Base-by-base conservation (phyloP, 768 basidiomycete genomes). In the Ramaria sp. region DNA sequence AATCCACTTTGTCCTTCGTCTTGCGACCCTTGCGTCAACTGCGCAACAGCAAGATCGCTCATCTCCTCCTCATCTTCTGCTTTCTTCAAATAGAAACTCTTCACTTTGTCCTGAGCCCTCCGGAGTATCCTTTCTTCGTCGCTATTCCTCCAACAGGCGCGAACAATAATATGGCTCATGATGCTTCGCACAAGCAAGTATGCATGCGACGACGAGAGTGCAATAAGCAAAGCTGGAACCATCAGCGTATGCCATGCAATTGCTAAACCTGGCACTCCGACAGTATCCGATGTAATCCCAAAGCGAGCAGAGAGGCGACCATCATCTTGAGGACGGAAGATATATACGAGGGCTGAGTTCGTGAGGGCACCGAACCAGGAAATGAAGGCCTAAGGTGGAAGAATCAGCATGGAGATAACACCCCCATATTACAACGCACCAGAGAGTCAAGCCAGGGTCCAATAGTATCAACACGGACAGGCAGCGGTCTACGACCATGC, bases 391-490 rank as follows among this genome's bases (percentile, higher is more conserved):
- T 74, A 61, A n/a, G 15, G 18, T 18, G n/a, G 24, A 30, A 10
- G 8, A 10, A 24, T 27, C 45, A 24, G 15, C 5, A 18, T n/a
- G 3, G 7, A 12, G 6, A 7, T 37, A 37, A 50, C 28, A 6
- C 30, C n/a, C 2, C 28, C 16, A 10, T 5, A 24, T 9, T 22
- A 50, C 25, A n/a, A 24, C n/a, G 64, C 69, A 84, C 80, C 57
- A 99, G 73, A 12, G 83, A 80, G 50, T 94, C 84, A 41, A 97
- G 78, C 95, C 95, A 99, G 0, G 92, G 88, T 0, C 95, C 95
- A 57, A 98, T 91, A 10, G 86, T 85, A 61, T 94, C 92, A 2
- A 87, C 85, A 20, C 95, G 82, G n/a, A 73, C 67, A 0, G 94
- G 93, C 34, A 95, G 77, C 1, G 95, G 91, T 24, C 91, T 78